phyloP scores from a whole-genome alignment of 805 yeast species.

The Zygotorulaspora sp. region DNA sequence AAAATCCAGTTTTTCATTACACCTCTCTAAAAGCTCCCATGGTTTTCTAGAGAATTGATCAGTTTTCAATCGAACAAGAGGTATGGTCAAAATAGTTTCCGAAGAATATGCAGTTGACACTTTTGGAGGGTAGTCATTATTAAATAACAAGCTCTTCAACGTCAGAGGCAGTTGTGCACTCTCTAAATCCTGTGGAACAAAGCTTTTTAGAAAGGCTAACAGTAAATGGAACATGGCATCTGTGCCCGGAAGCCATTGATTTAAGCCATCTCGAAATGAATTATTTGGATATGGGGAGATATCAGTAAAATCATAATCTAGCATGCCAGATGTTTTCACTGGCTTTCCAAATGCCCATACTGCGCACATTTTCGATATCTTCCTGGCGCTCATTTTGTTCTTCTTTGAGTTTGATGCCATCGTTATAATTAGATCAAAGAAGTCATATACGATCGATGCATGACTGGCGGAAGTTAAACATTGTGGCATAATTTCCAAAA shows the following conservation, averaged over 20 bases:
- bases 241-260: slow-evolving; percentile 74
- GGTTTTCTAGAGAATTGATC: slow-evolving; percentile 44
- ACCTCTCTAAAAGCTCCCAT: slow-evolving; percentile 55
- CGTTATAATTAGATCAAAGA: slow-evolving; percentile 72
- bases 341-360: slow-evolving; percentile 73
- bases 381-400: slow-evolving; percentile 74
- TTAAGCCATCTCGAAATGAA: slow-evolving; percentile 63
- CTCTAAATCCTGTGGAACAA: slow-evolving; percentile 63
- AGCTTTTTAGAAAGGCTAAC: slow-evolving; percentile 70
- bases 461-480: slow-evolving; percentile 80
- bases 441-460: slow-evolving; percentile 85
- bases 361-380: slow-evolving; percentile 76
- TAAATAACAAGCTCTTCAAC: slow-evolving; percentile 58
- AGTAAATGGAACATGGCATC: slow-evolving; percentile 82
- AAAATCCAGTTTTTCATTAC: slow-evolving; percentile 58
- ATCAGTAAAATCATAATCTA: slow-evolving; percentile 22
- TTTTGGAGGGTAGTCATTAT: slow-evolving; percentile 74
- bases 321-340: slow-evolving; percentile 27
- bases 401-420: slow-evolving; percentile 74
- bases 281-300: slow-evolving; percentile 21
- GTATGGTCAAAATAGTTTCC: slow-evolving; percentile 49
- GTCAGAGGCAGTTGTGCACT: slow-evolving; percentile 53
- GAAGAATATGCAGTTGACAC: slow-evolving; percentile 36
- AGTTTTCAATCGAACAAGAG: slow-evolving; percentile 56
- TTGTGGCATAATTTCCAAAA: slow-evolving; percentile 76